Evolutionary conservation across 2,329 filamentous ascomycete genomes (phyloP).

Genomic region (Sporothrix inflata): DNA sequence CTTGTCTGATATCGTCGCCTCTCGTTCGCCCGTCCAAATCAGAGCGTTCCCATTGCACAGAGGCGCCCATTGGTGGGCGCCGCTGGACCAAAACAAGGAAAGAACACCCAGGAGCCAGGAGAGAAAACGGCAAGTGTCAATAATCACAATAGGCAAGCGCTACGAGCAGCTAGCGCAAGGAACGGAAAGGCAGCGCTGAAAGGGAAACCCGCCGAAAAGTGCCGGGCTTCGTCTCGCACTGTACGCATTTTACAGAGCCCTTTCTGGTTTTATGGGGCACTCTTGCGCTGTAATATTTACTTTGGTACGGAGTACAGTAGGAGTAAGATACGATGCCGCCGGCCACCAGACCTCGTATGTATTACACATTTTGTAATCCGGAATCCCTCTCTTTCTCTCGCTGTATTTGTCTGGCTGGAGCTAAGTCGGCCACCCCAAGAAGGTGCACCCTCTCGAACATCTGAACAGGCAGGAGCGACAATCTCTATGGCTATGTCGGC

Average conservation of each 20-base stretch:
- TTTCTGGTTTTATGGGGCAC: not conserved
- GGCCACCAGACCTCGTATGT: not conserved
- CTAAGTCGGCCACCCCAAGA: not conserved
- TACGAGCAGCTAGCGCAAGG: constrained; percentile 19
- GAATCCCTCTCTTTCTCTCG: constrained; percentile 13
- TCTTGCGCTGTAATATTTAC: not conserved
- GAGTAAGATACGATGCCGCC: not conserved
- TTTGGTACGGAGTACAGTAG: too few relatives aligned
- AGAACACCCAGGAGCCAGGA: not conserved
- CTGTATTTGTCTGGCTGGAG: constrained; percentile 20
- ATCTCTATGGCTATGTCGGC: constrained; percentile 25
- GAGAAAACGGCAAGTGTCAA: constrained; percentile 13
- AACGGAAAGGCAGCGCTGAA: constrained; percentile 20
- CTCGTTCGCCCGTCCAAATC: not conserved
- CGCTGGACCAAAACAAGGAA: constrained; percentile 13
- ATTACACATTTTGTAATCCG: not conserved
- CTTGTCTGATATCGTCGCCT: not conserved
- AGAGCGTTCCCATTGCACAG: not conserved
- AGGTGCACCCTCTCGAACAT: too few relatives aligned
- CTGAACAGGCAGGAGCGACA: constrained; percentile 6
- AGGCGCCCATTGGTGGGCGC: constrained; percentile 4
- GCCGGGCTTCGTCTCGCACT: constrained; percentile 4
- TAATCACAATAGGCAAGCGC: constrained; percentile 5
- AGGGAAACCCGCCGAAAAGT: constrained; percentile 10
- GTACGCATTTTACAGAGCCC: constrained; percentile 7